Evolutionary conservation across 31 red algal genomes (phyloP), one percentile per base, ranked within the genome.

Genomic region (Porphyra umbilicalis): DNA sequence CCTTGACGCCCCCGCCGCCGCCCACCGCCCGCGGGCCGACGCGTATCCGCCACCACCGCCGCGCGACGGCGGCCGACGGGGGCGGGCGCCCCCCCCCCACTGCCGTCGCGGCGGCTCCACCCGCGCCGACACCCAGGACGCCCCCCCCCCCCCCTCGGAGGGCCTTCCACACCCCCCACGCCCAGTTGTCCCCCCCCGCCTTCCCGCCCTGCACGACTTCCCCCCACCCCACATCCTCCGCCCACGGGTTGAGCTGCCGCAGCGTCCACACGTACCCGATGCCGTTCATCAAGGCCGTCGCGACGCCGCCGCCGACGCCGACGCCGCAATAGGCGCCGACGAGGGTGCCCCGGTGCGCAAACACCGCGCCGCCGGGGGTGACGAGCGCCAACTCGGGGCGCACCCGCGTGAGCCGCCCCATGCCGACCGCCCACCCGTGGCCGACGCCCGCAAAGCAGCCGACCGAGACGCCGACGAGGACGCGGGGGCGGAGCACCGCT

Each of bases 311-410:
- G 40, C 93, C 87, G 30, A 85, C 79, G 76, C 75, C 84, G 2
- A 89, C 84, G 76, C 93, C 93, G 37, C 93, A 95, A 46, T 90
- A 95, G 29, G 93, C 93, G 29, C 93, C 93, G 36, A 86, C 75
- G 14, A 95, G 84, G 29, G 75, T 71, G 16, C 93, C 93, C 18
- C 88, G 86, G 77, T 95, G 83, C 20, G 88, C 93, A 78, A 95
- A 95, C 33, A 84, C 36, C 33, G 82, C 74, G 15, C 83, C 77
- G 0, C 75, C 76, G 35, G 90, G 90, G 10, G 77, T 85, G 36
- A 93, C 83, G 31, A 85, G 71, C 9, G 90, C 82, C 30, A 71
- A 68, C 29, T 93, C 84, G 0, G 75, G 25, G 13, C 71, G 74
- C 33, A 91, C 33, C 33, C 74, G 75, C 4, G 40, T 36, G 37